Percentiles rank a stretch among this genome's conserved stretches.
phyloP scores from a whole-genome alignment of 2,329 filamentous ascomycete genomes.

The Salinomyces thailandicus region DNA sequence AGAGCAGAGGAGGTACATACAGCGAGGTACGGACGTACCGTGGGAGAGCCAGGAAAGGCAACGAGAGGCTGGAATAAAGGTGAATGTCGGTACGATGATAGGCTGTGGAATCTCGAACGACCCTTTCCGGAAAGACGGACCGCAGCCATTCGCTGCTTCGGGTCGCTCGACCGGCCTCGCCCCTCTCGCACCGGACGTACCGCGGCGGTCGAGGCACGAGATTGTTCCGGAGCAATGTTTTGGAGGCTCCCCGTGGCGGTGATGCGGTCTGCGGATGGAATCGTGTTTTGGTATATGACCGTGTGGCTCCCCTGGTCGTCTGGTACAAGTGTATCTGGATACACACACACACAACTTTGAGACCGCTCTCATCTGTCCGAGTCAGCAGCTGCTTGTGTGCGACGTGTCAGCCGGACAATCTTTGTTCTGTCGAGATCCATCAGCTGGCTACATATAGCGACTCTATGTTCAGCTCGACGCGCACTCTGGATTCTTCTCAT shows the following conservation, averaged over 20 bases:
- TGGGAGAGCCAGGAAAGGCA: too few relatives aligned
- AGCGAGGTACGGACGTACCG: too few relatives aligned
- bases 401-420: background rate
- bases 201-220: background rate
- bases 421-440: background rate
- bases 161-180: background rate
- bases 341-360: too few relatives aligned
- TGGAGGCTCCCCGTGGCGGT: too few relatives aligned
- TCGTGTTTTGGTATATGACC: background rate
- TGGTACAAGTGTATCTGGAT: too few relatives aligned
- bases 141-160: background rate
- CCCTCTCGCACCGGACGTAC: background rate
- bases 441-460: background rate
- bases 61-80: too few relatives aligned
- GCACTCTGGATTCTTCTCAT: background rate
- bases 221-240: background rate
- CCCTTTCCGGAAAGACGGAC: background rate
- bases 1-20: too few relatives aligned
- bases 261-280: too few relatives aligned
- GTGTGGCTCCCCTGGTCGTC: background rate
- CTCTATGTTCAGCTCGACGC: background rate
- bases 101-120: background rate
- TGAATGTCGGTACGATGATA: too few relatives aligned
- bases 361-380: too few relatives aligned
- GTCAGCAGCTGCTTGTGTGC: background rate